Evolutionary conservation across 108 stramenopile genomes (phyloP), one percentile per base, ranked within the genome.

Genomic region (Skeletonema potamos): DNA sequence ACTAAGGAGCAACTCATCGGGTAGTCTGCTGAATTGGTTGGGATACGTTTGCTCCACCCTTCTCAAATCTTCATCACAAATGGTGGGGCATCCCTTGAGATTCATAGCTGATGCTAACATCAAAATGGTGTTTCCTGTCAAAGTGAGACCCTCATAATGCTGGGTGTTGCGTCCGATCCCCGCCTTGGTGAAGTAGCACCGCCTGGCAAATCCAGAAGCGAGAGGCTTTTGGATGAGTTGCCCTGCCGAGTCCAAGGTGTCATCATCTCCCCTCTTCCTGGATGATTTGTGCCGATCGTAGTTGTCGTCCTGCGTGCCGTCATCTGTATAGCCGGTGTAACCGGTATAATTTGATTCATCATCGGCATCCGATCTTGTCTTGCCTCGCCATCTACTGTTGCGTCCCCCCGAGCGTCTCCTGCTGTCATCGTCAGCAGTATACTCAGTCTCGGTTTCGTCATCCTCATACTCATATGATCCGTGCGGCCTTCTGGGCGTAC

Each of bases 31-130:
- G 54, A 91, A 94, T 59, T 94, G 90, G 68, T 89, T 94, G 51
- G 90, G 90, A 84, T 89, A 92, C 1, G 89, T 90, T 64, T 90
- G 89, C 62, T 94, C 93, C 13, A 94, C 91, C 13, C 93, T 74
- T 9, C 93, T 64, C 77, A 94, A 81, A 76, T 94, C 93, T 70
- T 94, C 93, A 70, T 94, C 93, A 65, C 93, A 94, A 82, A 94
- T 94, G 44, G 93, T 94, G 4, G 93, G 93, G 73, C 93, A 94
- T 29, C 93, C 93, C 72, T 91, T 91, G 4, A 94, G 74, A 60
- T 94, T 94, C 93, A 94, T 94, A 39, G 93, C 90, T 26, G 85
- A 63, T 1, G 93, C 87, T 67, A 94, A 65, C 90, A 91, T 94
- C 58, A 94, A 71, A 5, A 94, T 89, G 4, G 90, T 90, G 73